Conservation (phyloP, 805 yeast species). For the Ogataea populi-albae region DNA sequence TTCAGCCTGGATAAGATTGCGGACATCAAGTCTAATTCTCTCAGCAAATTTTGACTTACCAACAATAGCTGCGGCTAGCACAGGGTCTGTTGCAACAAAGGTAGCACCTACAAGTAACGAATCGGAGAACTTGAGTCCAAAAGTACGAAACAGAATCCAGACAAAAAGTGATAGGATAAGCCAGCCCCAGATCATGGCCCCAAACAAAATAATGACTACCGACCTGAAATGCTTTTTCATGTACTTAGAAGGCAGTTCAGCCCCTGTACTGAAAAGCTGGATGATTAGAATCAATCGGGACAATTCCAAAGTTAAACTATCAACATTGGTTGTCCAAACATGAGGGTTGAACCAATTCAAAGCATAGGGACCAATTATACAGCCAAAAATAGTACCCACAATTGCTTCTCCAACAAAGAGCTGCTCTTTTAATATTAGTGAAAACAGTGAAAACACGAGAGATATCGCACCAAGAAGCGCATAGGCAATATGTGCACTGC, state of each 20-base stretch:
- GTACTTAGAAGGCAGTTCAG: constrained; percentile 85
- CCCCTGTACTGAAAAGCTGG: constrained; percentile 93
- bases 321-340: constrained; percentile 63
- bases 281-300: constrained; percentile 79
- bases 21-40: constrained; percentile 89
- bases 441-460: constrained; percentile 73
- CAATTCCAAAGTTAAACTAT: constrained; percentile 76
- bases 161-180: constrained; percentile 73
- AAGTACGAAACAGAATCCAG: constrained; percentile 68
- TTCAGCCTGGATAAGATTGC: constrained; percentile 80
- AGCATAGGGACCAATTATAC: constrained; percentile 86
- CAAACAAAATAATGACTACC: constrained; percentile 68
- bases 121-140: constrained; percentile 60
- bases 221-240: constrained; percentile 83
- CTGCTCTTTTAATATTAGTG: constrained; percentile 78
- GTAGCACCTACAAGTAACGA: constrained; percentile 79
- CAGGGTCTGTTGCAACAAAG: constrained; percentile 94
- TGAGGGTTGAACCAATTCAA: constrained; percentile 79
- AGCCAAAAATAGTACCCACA: constrained; percentile 80
- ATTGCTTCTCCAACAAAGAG: constrained; percentile 90
- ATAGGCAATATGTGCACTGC: constrained; percentile 76
- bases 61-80: constrained; percentile 90
- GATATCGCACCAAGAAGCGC: constrained; percentile 85
- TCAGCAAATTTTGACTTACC: constrained; percentile 91
- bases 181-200: constrained; percentile 93